Evolutionary conservation across 1,139 yeast species (phyloP).

Genomic region (Pichia cactophila): DNA sequence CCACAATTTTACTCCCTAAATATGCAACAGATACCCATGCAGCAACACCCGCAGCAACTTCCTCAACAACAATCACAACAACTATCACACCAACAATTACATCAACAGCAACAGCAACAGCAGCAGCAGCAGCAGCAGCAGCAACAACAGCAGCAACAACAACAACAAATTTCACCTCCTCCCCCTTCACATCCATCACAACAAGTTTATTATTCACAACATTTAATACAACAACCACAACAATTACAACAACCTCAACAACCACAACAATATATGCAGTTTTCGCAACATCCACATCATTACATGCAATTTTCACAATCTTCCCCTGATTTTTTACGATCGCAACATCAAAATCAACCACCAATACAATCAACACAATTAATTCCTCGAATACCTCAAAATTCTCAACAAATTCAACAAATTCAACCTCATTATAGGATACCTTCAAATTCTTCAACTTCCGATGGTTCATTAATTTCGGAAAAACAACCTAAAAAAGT

Average conservation of each 20-base stretch:
- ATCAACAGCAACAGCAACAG: neutral
- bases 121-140: slow-evolving; percentile 5
- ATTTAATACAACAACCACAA: slow-evolving; percentile 4
- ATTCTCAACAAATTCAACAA: neutral
- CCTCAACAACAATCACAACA: slow-evolving; percentile 6
- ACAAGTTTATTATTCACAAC: slow-evolving; percentile 4
- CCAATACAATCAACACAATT: slow-evolving; percentile 1
- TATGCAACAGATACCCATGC: neutral
- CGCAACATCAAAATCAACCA: slow-evolving; percentile 7
- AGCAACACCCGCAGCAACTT: neutral
- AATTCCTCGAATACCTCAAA: neutral
- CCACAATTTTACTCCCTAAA: neutral
- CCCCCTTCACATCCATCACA: slow-evolving; percentile 1
- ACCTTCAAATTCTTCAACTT: neutral
- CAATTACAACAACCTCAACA: neutral
- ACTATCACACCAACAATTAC: neutral
- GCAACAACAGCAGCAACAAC: neutral
- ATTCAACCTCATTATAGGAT: neutral
- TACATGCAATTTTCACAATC: slow-evolving; percentile 2
- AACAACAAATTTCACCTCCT: neutral
- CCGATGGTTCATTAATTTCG: neutral
- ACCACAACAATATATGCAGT: slow-evolving; percentile 6
- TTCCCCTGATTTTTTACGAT: slow-evolving; percentile 5
- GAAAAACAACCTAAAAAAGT: slow-evolving; percentile 3
- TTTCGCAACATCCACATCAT: slow-evolving; percentile 1